Evolutionary conservation across 2,329 filamentous ascomycete genomes (phyloP).

Genomic region (Alternaria rosae): DNA sequence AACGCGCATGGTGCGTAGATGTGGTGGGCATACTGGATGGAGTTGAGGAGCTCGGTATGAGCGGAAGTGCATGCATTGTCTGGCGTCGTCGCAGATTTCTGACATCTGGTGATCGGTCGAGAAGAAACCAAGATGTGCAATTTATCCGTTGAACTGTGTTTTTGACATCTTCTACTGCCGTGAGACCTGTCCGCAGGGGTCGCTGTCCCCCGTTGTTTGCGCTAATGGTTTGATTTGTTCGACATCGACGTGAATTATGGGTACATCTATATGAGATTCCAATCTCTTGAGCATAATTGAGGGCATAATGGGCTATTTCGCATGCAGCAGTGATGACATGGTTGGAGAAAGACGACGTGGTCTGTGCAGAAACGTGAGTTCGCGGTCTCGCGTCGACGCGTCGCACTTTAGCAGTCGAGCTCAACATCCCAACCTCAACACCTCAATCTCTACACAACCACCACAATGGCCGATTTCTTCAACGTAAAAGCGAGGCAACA

Average conservation of each 20-base stretch:
- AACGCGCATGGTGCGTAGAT: background rate
- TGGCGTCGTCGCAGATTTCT: conserved; percentile 1
- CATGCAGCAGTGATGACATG: conserved; percentile 16
- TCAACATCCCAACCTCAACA: conserved; percentile 14
- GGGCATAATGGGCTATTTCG: background rate
- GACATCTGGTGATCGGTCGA: background rate
- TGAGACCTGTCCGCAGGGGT: background rate
- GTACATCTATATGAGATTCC: background rate
- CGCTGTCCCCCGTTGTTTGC: too few relatives aligned
- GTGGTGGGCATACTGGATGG: conserved; percentile 7
- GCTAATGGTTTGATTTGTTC: too few relatives aligned
- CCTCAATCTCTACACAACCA: conserved; percentile 6
- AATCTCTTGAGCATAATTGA: background rate
- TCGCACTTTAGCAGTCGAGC: conserved; percentile 37
- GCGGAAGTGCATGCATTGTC: conserved; percentile 13
- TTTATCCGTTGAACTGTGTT: conserved; percentile 1
- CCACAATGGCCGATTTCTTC: conserved; percentile 86
- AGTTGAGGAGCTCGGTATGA: conserved; percentile 1
- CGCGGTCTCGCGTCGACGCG: conserved; percentile 43
- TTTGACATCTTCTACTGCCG: background rate
- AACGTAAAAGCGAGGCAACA: conserved; percentile 85
- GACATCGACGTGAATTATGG: background rate
- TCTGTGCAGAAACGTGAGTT: conserved; percentile 39
- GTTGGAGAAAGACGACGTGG: conserved; percentile 19
- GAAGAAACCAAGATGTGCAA: conserved; percentile 10